Evolutionary conservation across 2,329 filamentous ascomycete genomes (phyloP), one percentile per base, ranked within the genome.

Genomic region (Pseudopyrenochaeta lycopersici): DNA sequence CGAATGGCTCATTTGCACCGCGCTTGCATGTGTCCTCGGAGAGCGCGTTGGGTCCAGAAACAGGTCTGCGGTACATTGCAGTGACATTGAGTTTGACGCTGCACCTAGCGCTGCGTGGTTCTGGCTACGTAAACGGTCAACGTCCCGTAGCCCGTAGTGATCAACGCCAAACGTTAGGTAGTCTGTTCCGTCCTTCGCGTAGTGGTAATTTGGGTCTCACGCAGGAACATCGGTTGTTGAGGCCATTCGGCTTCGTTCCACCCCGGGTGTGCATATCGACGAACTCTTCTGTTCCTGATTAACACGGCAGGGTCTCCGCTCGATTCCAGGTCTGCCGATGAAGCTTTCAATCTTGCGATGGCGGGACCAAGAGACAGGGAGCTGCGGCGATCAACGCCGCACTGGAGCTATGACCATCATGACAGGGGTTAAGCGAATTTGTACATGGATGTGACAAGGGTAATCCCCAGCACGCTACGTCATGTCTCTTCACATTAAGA

Each of bases 391-490:
- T 61, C 58, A 39, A 38, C 54, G 35, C 53, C 55, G 54, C 46
- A 46, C 47, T 39, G 52, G 39, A 47, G 53, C 51, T 46, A 41
- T 40, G 44, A 15, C 46, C 43, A 49, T 40, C 2, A 2, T 3
- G 14, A 15, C 36, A 39, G 36, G 36, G 36, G 38, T 53, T 55
- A 61, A 62, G 61, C 59, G 61, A 64, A 38, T 30, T 21, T 52
- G 18, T 27, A 44, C 49, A 53, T 29, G 49, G 48, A 18, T 49
- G 21, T 1, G 31, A 38, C 57, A 55, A 39, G 59, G 59, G 54
- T 56, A 29, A 7, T 39, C 32, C 64, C 56, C 52, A 52, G 54
- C 60, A 40, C 60, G 55, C 60, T 62, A 61, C 58, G 59, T 60
- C 56, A 62, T 58, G 23, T 33, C 33, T 42, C 35, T 35, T 32